A percentile compares a stretch with the other conserved stretches of the same genome.
phyloP scores from a whole-genome alignment of 2,329 filamentous ascomycete genomes.

The Scedosporium aurantiacum region DNA sequence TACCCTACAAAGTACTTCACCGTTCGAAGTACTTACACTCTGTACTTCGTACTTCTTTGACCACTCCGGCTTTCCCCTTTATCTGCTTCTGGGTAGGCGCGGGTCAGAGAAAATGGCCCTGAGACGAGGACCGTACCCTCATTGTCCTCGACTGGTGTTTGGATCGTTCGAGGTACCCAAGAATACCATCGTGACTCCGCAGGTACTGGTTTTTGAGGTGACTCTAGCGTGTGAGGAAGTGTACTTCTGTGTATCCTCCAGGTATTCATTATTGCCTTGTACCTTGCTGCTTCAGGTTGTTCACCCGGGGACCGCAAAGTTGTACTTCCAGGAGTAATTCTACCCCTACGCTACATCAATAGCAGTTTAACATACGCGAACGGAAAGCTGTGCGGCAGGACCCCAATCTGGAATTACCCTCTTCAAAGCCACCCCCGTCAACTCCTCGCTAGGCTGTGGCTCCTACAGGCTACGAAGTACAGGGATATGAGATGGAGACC shows the following conservation, averaged over 20 bases:
- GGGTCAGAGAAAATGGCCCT: neutral
- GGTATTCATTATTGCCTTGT: too few relatives aligned
- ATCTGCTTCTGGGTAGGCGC: neutral
- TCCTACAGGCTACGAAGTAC: neutral
- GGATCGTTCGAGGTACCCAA: neutral
- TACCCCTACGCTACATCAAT: too few relatives aligned
- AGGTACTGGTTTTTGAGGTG: too few relatives aligned
- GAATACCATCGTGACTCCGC: neutral
- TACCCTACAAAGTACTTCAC: too few relatives aligned
- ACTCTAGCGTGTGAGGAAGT: too few relatives aligned
- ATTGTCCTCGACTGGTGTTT: neutral
- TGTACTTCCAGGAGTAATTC: too few relatives aligned
- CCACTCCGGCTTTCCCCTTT: neutral
- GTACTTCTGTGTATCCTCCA: too few relatives aligned
- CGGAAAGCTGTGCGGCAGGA: neutral
- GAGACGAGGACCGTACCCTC: neutral
- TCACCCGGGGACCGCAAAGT: too few relatives aligned
- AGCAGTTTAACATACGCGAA: too few relatives aligned
- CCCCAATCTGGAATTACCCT: constrained; percentile 1
- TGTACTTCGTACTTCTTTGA: neutral
- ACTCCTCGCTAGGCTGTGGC: neutral
- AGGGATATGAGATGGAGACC: neutral
- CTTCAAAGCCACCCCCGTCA: neutral
- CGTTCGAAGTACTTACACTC: too few relatives aligned
- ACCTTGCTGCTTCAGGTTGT: too few relatives aligned